phyloP scores from a whole-genome alignment of 2,329 filamentous ascomycete genomes.

The Colletotrichum ledebouriae region DNA sequence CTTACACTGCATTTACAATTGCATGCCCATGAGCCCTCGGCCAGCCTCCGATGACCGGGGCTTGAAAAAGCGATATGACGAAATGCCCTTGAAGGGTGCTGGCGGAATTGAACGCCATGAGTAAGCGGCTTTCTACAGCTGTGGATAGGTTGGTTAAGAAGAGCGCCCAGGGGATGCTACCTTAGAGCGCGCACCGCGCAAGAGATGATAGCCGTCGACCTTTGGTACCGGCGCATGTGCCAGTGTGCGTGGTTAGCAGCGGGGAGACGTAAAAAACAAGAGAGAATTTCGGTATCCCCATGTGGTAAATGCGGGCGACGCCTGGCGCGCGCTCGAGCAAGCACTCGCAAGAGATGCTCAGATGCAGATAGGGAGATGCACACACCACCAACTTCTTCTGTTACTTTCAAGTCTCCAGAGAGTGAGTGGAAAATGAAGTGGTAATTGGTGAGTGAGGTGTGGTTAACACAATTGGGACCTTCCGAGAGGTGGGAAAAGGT shows the following conservation, averaged over 20 bases:
- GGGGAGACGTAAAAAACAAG: neutral
- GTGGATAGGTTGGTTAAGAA: neutral
- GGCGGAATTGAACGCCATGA: neutral
- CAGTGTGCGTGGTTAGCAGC: constrained; percentile 9
- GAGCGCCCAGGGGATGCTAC: neutral
- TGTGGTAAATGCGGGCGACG: neutral
- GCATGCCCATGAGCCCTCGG: constrained; percentile 32
- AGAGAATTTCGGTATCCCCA: constrained; percentile 2
- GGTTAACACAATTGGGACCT: neutral
- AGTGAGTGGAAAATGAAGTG: neutral
- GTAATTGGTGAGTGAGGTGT: neutral
- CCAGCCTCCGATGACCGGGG: constrained; percentile 38
- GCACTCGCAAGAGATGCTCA: constrained; percentile 15
- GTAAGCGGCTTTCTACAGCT: neutral
- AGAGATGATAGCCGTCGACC: neutral
- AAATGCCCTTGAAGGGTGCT: constrained; percentile 12
- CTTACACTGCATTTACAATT: constrained; percentile 21
- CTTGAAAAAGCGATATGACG: constrained; percentile 15
- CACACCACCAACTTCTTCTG: constrained; percentile 1
- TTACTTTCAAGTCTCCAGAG: neutral
- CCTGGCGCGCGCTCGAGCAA: neutral
- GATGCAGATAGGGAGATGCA: neutral
- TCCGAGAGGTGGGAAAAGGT: constrained; percentile 10
- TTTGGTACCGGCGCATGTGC: constrained; percentile 7
- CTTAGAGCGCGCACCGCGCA: neutral